Conservation (phyloP, 2,329 filamentous ascomycete species). For the Aspergillus sclerotialis region DNA sequence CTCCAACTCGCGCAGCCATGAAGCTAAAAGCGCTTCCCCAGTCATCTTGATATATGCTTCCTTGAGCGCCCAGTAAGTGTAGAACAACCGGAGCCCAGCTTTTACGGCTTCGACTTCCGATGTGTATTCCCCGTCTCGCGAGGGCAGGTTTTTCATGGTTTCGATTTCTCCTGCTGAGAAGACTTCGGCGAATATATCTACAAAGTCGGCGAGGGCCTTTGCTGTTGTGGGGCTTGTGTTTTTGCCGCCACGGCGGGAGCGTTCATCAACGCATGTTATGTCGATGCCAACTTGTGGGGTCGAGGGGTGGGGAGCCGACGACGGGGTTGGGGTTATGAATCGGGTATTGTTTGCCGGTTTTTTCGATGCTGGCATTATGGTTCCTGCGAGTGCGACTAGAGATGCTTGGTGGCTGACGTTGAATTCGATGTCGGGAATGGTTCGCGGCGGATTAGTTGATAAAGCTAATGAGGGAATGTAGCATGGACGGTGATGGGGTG, state of each 20-base stretch:
- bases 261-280: slow-evolving; percentile 56
- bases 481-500: slow-evolving; percentile 45
- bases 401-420: slow-evolving; percentile 60
- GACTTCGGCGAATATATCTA: slow-evolving; percentile 54
- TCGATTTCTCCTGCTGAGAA: slow-evolving; percentile 51
- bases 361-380: slow-evolving; percentile 15
- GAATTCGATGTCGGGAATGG: slow-evolving; percentile 47
- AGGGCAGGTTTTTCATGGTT: slow-evolving; percentile 45
- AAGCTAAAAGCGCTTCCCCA: slow-evolving; percentile 55
- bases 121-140: slow-evolving; percentile 7
- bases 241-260: slow-evolving; percentile 37
- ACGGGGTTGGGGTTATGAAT: slow-evolving; percentile 4
- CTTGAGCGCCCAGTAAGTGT: slow-evolving; percentile 59
- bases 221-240: slow-evolving; percentile 40
- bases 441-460: slow-evolving; percentile 3
- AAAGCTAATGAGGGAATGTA: slow-evolving; percentile 36
- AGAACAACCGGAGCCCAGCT: slow-evolving; percentile 54
- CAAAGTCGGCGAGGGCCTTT: slow-evolving; percentile 49
- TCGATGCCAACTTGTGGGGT: slow-evolving; percentile 50
- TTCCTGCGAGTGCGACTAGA: slow-evolving; percentile 53
- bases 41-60: slow-evolving; percentile 63
- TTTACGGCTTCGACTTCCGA: slow-evolving; percentile 36
- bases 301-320: slow-evolving; percentile 5
- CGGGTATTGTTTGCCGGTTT: background rate
- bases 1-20: slow-evolving; percentile 55